A percentile compares a stretch with the other conserved stretches of the same genome.
Conservation (phyloP, 306 rosid genomes). For the Cucurbita ficifolia region DNA sequence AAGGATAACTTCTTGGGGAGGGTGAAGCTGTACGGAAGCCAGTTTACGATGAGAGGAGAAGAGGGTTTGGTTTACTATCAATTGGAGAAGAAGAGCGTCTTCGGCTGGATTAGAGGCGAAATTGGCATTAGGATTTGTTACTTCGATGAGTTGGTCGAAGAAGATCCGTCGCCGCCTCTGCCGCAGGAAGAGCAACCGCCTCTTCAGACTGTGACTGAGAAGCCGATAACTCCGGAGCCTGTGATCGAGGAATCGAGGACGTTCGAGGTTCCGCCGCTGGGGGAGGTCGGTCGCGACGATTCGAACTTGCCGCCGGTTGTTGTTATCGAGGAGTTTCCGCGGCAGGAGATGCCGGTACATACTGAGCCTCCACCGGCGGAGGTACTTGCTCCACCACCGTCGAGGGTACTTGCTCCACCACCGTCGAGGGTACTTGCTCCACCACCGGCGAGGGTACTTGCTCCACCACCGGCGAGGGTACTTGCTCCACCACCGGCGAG, state of each 20-base stretch:
- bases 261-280: conserved; percentile 22
- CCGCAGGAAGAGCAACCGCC: conserved; percentile 19
- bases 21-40: conserved; percentile 64
- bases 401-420: too few species aligned
- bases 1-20: conserved; percentile 84
- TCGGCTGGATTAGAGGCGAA: conserved; percentile 79
- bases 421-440: too few species aligned
- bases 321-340: conserved; percentile 37
- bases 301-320: conserved; percentile 42
- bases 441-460: too few species aligned
- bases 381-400: not conserved
- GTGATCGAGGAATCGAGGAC: conserved; percentile 39
- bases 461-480: too few species aligned
- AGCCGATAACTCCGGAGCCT: conserved; percentile 18
- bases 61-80: conserved; percentile 51
- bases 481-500: too few species aligned
- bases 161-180: conserved; percentile 11
- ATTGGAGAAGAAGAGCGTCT: conserved; percentile 81
- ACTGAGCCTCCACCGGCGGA: conserved; percentile 26
- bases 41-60: conserved; percentile 50
- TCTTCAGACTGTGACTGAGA: conserved; percentile 17
- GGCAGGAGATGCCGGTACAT: conserved; percentile 31
- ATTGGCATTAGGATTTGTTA: conserved; percentile 48
- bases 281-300: conserved; percentile 22
- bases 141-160: conserved; percentile 46